phyloP scores from a whole-genome alignment of 768 basidiomycete genomes.

The Trametes cinnabarina region DNA sequence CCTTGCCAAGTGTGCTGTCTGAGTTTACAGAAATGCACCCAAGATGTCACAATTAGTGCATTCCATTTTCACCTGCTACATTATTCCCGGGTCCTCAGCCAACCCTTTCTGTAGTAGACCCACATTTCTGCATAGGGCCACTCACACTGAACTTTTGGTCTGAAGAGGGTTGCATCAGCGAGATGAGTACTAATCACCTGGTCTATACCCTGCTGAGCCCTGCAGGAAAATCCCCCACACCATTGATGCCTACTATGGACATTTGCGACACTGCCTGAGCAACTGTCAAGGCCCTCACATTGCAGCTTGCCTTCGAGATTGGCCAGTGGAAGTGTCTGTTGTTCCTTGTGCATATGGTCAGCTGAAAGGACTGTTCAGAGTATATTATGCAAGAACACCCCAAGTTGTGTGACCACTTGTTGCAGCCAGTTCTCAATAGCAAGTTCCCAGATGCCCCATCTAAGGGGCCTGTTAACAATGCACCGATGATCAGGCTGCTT shows the following conservation, averaged over 20 bases:
- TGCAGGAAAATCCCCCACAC: neutral
- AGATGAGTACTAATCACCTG: slow-evolving; percentile 11
- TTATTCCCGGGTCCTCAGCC: too few relatives aligned
- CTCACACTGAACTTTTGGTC: slow-evolving; percentile 14
- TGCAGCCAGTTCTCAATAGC: neutral
- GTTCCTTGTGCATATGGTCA: neutral
- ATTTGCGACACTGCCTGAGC: slow-evolving; percentile 36
- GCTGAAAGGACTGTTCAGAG: slow-evolving; percentile 4
- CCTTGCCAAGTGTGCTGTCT: slow-evolving; percentile 35
- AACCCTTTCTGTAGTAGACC: slow-evolving; percentile 8
- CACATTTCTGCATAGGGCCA: slow-evolving; percentile 14
- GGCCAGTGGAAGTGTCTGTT: slow-evolving; percentile 11
- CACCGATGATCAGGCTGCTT: slow-evolving; percentile 15
- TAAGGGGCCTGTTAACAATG: slow-evolving; percentile 8
- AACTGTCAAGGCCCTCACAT: slow-evolving; percentile 27
- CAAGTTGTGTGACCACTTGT: slow-evolving; percentile 10
- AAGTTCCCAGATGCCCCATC: neutral
- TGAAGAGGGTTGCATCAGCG: neutral
- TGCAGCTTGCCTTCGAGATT: neutral
- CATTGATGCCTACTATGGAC: slow-evolving; percentile 21
- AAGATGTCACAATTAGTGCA: slow-evolving; percentile 23
- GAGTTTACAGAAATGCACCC: slow-evolving; percentile 27
- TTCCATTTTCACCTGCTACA: too few relatives aligned
- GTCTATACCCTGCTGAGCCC: slow-evolving; percentile 1
- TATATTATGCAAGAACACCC: slow-evolving; percentile 9